Base-by-base conservation (phyloP, 345 rosid genomes). In the Salix exigua region DNA sequence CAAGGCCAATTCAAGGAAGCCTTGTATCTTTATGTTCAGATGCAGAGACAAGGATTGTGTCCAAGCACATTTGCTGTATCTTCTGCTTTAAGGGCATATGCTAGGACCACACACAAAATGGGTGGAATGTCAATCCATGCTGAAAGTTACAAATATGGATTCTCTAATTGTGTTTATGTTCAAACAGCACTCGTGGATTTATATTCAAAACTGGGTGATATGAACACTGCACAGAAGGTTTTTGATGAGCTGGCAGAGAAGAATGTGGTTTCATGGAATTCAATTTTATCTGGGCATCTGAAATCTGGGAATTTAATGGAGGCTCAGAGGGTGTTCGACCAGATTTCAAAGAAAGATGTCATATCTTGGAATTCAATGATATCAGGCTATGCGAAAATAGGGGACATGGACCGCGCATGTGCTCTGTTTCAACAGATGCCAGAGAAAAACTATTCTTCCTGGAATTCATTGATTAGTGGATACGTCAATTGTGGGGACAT, bases 181-280 rank as follows among this genome's bases (percentile, higher is more conserved):
- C 89, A 88, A 80, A 88, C 93, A 3, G 89, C 91, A 68, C 85
- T 91, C 7, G 85, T 91, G 64, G 96, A 89, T 86, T 76, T 91
- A 16, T 90, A 90, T 78, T 78, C 86, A 1, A 89, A 88, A 71
- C 76, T 88, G 17, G 90, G 91, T 51, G 83, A 78, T 44, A 77
- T 89, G 83, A 82, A 75, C 55, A 78, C 76, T 73, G 94, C 94
- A 0, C 80, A 72, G 73, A 88, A 72, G 81, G 92, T 82, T 33
- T 91, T 89, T 81, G 85, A 81, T 76, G 88, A 86, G 25, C 85
- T 81, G 79, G 75, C 76, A 31, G 80, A 75, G 40, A 91, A 85
- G 71, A 90, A 88, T 71, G 88, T 84, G 28, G 91, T 93, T 75
- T 85, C 93, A 0, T 91, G 97, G 97, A 93, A 90, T 81, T 89